Evolutionary conservation across 257 asterid species (phyloP), one percentile per base, ranked within the genome.

Genomic region (Orobanche coerulescens): DNA sequence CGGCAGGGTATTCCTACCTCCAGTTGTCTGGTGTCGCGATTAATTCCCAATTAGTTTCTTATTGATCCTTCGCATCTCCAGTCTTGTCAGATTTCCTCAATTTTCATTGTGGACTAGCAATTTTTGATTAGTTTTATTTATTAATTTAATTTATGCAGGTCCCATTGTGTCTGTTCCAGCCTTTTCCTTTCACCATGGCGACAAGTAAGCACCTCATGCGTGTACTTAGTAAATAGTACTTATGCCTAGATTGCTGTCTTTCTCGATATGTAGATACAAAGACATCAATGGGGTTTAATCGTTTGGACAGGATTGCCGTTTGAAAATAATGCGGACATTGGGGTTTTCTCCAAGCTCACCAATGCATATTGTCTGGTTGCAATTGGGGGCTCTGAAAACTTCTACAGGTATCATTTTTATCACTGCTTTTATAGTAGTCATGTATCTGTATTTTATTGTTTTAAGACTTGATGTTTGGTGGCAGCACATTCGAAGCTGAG

Each of bases 361-460:
- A 91, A 88, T 78, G 98, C 96, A 1, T 91, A 88, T 66, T 91
- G 98, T 66, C 78, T 91, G 74, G 96, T 91, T 24, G 96, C 95
- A 0, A 88, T 81, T 59, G 98, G 98, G 31, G 95, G 98, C 44
- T 91, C 98, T 53, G 98, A 91, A 62, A 91, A 86, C 76, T 91
- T 88, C 67, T 91, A 88, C 85, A 91, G 94, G 97, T 81, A 51
- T 47, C 23, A 18, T 20, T 37, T 53, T 24, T 7, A 5, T 36
- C 10, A 12, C 10, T 34, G 30, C 67, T 30, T 8, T 24, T 10
- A 1, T 20, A 16, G 10, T 5, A 9, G 2, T 53, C 14, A 31
- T 15, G 9, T 40, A 0, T 22, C 39, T 39, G 11, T 73, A 0
- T 24, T 42, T 52, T 34, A n/a, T 73, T 53, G 12, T 24, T 34